Percentiles rank a stretch among this genome's conserved stretches.
These are phyloP conservation scores for Ophiocordyceps camponoti-floridani DNA, from an alignment of 2,329 filamentous ascomycete species.

Conservation along the genomic window DNA sequence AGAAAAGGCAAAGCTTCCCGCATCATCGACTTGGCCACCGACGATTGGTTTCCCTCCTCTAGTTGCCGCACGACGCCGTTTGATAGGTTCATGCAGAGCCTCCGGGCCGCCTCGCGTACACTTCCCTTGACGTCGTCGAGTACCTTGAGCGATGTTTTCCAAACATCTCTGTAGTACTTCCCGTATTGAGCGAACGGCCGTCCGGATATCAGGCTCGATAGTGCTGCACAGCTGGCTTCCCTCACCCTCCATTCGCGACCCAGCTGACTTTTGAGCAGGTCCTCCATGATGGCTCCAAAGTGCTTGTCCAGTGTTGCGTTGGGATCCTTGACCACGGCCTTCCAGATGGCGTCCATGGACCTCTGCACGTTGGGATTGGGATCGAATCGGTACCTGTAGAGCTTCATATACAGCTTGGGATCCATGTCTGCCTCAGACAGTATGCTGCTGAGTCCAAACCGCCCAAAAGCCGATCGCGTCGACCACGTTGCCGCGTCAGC, in stretches of 20 bases:
- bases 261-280: conserved; percentile 70
- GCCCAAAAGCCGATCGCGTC: conserved; percentile 86
- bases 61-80: conserved; percentile 73
- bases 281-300: conserved; percentile 78
- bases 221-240: conserved; percentile 79
- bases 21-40: conserved; percentile 63
- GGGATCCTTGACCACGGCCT: conserved; percentile 79
- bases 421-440: conserved; percentile 78
- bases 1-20: conserved; percentile 79
- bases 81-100: conserved; percentile 68
- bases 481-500: conserved; percentile 96
- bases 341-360: conserved; percentile 98
- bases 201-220: conserved; percentile 75
- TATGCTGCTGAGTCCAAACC: conserved; percentile 83
- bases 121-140: conserved; percentile 91
- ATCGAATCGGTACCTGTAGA: conserved; percentile 89
- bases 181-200: conserved; percentile 62
- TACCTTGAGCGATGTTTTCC: conserved; percentile 73
- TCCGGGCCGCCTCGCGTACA: conserved; percentile 64
- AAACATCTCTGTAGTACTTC: conserved; percentile 68
- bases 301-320: conserved; percentile 57
- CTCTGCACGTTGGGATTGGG: conserved; percentile 82
- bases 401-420: conserved; percentile 85
- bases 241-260: conserved; percentile 87
- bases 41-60: conserved; percentile 55